A percentile compares a stretch with the other conserved stretches of the same genome.
phyloP scores from a whole-genome alignment of 2,329 filamentous ascomycete species.

The Penicillium concentricum region DNA sequence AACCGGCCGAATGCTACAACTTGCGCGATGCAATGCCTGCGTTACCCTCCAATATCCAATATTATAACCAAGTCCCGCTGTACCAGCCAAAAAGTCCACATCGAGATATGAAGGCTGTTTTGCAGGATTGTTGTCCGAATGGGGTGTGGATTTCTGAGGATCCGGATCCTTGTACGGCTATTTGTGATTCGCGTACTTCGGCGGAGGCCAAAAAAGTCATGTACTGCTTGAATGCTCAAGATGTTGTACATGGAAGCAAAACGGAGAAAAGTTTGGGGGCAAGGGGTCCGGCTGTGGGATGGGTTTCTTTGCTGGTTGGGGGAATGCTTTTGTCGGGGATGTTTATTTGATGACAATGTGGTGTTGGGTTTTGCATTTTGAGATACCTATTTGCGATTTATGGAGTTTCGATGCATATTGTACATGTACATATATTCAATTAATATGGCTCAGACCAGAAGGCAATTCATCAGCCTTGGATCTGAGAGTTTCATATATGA shows the following conservation, averaged over 20 bases:
- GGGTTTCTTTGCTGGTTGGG: slow-evolving; percentile 2
- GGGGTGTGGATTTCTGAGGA: slow-evolving; percentile 13
- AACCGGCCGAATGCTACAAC: slow-evolving; percentile 11
- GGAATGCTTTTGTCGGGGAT: neutral
- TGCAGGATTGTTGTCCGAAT: slow-evolving; percentile 13
- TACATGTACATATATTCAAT: neutral
- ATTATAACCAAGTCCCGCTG: slow-evolving; percentile 17
- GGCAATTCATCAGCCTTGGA: neutral
- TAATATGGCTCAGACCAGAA: neutral
- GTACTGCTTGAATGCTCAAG: slow-evolving; percentile 18
- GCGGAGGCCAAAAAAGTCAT: slow-evolving; percentile 9
- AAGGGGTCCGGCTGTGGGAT: neutral
- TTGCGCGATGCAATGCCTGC: slow-evolving; percentile 10
- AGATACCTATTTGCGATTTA: slow-evolving; percentile 11
- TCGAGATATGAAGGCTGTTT: slow-evolving; percentile 6
- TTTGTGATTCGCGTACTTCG: slow-evolving; percentile 11
- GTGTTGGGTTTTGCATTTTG: neutral
- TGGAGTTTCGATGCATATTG: neutral
- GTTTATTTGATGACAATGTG: neutral
- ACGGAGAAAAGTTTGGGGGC: neutral
- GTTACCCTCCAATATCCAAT: slow-evolving; percentile 1
- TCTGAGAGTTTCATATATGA: too few species aligned
- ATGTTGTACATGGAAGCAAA: slow-evolving; percentile 11
- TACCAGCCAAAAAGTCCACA: slow-evolving; percentile 9
- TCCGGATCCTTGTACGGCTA: slow-evolving; percentile 16